Percentiles rank a stretch among this genome's conserved stretches.
These are phyloP conservation scores for Podosphaera leucotricha DNA, from an alignment of 2,329 filamentous ascomycete genomes.

Conservation along the genomic window DNA sequence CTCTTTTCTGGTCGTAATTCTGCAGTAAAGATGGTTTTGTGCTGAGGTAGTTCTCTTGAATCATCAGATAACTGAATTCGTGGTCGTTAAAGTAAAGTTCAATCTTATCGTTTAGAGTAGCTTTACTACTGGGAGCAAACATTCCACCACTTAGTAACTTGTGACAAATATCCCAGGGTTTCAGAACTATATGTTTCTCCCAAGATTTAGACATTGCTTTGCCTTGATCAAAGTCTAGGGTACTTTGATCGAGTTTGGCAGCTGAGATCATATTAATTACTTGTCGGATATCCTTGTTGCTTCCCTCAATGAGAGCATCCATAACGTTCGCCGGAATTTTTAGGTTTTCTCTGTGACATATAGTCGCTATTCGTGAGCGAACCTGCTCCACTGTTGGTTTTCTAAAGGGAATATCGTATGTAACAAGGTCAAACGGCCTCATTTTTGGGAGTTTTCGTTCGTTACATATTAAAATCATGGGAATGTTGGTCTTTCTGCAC, in stretches of 20 bases:
- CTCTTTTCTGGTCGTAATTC: constrained; percentile 28
- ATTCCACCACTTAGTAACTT: constrained; percentile 78
- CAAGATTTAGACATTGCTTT: constrained; percentile 93
- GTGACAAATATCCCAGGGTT: constrained; percentile 92
- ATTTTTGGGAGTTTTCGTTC: constrained; percentile 85
- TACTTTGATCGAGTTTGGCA: constrained; percentile 62
- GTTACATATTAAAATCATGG: constrained; percentile 95
- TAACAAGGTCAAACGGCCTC: constrained; percentile 83
- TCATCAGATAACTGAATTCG: constrained; percentile 91
- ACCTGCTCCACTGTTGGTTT: constrained; percentile 81
- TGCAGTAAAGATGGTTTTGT: constrained; percentile 48
- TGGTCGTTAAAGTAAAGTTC: constrained; percentile 99
- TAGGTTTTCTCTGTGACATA: constrained; percentile 74
- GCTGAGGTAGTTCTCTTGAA: constrained; percentile 90
- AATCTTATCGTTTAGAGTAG: constrained; percentile 88
- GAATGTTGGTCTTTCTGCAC: constrained; percentile 85
- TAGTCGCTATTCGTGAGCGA: constrained; percentile 77
- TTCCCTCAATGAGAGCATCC: constrained; percentile 86
- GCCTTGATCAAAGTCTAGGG: constrained; percentile 62
- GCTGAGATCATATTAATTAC: constrained; percentile 98
- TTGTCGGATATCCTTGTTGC: constrained; percentile 85
- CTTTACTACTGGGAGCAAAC: constrained; percentile 61
- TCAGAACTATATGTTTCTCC: constrained; percentile 93
- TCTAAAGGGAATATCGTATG: constrained; percentile 68
- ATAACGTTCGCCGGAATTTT: constrained; percentile 66